Conservation (phyloP, 2,329 filamentous ascomycete genomes). For the Didymella arachidicola region DNA sequence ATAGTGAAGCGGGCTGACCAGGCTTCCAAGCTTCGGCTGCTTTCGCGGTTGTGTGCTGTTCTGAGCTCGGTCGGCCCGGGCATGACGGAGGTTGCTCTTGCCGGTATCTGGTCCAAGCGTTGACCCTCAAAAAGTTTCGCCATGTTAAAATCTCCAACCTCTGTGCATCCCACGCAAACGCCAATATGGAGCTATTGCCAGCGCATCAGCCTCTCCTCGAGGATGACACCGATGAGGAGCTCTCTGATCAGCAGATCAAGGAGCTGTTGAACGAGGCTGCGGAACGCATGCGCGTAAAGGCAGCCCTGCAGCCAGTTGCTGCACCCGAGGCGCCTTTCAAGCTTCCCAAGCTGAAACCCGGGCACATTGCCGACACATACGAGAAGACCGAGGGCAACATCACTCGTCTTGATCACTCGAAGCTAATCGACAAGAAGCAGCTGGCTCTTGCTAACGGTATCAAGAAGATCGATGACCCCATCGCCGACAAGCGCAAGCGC, state of each 20-base stretch:
- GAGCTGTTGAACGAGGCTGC: slow-evolving; percentile 71
- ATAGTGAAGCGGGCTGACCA: slow-evolving; percentile 41
- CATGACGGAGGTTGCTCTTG: slow-evolving; percentile 17
- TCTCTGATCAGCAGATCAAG: slow-evolving; percentile 70
- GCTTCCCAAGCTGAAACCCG: slow-evolving; percentile 61
- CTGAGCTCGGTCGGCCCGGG: slow-evolving; percentile 13
- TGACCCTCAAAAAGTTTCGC: slow-evolving; percentile 35
- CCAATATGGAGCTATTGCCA: slow-evolving; percentile 48
- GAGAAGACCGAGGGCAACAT: slow-evolving; percentile 61
- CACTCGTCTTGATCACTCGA: slow-evolving; percentile 61
- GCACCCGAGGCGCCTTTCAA: slow-evolving; percentile 49
- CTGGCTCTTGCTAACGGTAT: slow-evolving; percentile 58
- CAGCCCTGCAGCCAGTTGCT: slow-evolving; percentile 39
- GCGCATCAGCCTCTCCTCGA: slow-evolving; percentile 45
- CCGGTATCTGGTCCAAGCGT: slow-evolving; percentile 33
- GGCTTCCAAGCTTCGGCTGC: slow-evolving; percentile 3
- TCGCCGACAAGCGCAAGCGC: slow-evolving; percentile 56
- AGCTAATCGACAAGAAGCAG: slow-evolving; percentile 59
- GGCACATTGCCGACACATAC: slow-evolving; percentile 61
- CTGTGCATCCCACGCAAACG: slow-evolving; percentile 37
- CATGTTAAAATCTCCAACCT: slow-evolving; percentile 33
- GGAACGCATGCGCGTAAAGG: slow-evolving; percentile 60
- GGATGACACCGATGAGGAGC: slow-evolving; percentile 54
- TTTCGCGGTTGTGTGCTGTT: not conserved
- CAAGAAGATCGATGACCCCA: slow-evolving; percentile 62